A percentile compares a stretch with the other conserved stretches of the same genome.
These are phyloP conservation scores for Puccinia coronata DNA, from an alignment of 1,284 basidiomycete genomes.

Conservation along the genomic window DNA sequence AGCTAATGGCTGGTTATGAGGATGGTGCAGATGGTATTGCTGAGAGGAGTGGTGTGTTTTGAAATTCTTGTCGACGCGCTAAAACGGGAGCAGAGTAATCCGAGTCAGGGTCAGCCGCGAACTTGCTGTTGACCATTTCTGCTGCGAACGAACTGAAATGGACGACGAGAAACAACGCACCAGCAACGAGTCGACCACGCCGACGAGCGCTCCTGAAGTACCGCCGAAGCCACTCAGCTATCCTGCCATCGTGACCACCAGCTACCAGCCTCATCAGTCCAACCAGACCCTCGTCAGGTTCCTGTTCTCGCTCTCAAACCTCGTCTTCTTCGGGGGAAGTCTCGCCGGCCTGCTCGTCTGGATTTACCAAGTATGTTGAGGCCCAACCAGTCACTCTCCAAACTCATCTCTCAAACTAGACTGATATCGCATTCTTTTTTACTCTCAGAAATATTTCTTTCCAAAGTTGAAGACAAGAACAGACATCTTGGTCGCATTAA, in stretches of 20 bases:
- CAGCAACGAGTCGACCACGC: too few species aligned
- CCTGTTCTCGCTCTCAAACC: slow-evolving; percentile 19
- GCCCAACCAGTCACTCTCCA: neutral
- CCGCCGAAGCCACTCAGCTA: neutral
- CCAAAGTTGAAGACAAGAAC: slow-evolving; percentile 14
- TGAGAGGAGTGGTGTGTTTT: too few species aligned
- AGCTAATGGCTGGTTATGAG: too few species aligned
- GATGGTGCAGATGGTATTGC: too few species aligned
- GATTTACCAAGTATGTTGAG: slow-evolving; percentile 12
- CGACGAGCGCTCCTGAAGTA: too few species aligned
- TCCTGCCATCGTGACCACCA: neutral
- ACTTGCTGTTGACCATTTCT: too few species aligned
- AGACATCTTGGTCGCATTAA: neutral
- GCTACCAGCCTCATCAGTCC: neutral
- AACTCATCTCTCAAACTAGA: neutral
- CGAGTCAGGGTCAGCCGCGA: too few species aligned
- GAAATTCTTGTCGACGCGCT: too few species aligned
- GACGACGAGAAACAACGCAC: too few species aligned
- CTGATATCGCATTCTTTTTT: neutral
- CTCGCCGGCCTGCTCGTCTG: neutral
- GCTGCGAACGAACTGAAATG: too few species aligned
- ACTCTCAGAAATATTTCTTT: slow-evolving; percentile 12
- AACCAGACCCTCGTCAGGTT: slow-evolving; percentile 12
- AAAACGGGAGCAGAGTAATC: too few species aligned
- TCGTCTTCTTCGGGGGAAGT: slow-evolving; percentile 27